phyloP scores from a whole-genome alignment of 2,329 filamentous ascomycete genomes.

The Aspergillus costaricaensis region DNA sequence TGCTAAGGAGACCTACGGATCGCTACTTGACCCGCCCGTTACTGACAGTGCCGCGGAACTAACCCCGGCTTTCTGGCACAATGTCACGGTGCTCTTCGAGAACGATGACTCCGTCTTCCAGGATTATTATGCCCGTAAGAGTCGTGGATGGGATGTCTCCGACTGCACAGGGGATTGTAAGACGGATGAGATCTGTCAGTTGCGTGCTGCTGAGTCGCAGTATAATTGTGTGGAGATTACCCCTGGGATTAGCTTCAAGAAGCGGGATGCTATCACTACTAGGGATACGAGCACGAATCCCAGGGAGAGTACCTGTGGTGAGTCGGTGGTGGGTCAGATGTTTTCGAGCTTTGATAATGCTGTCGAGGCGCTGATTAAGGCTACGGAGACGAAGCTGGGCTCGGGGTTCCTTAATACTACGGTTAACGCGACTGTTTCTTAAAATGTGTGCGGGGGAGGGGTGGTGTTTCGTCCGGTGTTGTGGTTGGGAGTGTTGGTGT shows the following conservation, averaged over 20 bases:
- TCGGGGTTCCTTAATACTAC: slow-evolving; percentile 15
- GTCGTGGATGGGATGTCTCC: slow-evolving; percentile 49
- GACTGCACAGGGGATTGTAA: slow-evolving; percentile 50
- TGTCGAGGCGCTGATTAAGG: slow-evolving; percentile 15
- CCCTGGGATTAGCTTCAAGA: slow-evolving; percentile 38
- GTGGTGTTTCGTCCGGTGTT: not conserved
- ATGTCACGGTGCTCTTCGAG: slow-evolving; percentile 55
- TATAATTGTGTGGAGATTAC: slow-evolving; percentile 53
- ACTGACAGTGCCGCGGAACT: slow-evolving; percentile 53
- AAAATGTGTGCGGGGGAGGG: not conserved
- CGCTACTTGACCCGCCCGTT: slow-evolving; percentile 5
- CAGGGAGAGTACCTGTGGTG: slow-evolving; percentile 16
- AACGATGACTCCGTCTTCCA: slow-evolving; percentile 48
- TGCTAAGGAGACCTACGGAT: slow-evolving; percentile 52
- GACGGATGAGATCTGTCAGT: slow-evolving; percentile 50
- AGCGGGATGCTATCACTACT: slow-evolving; percentile 18
- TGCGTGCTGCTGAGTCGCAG: slow-evolving; percentile 46
- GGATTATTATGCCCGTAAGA: slow-evolving; percentile 52
- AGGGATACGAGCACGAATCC: not conserved
- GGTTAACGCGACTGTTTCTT: slow-evolving; percentile 12
- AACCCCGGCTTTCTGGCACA: slow-evolving; percentile 63
- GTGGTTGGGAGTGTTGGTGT: too few relatives aligned
- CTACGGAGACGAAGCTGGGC: slow-evolving; percentile 17
- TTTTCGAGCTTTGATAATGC: slow-evolving; percentile 20
- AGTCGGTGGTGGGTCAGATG: slow-evolving; percentile 19